These are phyloP conservation scores for Erucastrum elatum DNA, from an alignment of 345 rosid species.

Conservation along the genomic window DNA sequence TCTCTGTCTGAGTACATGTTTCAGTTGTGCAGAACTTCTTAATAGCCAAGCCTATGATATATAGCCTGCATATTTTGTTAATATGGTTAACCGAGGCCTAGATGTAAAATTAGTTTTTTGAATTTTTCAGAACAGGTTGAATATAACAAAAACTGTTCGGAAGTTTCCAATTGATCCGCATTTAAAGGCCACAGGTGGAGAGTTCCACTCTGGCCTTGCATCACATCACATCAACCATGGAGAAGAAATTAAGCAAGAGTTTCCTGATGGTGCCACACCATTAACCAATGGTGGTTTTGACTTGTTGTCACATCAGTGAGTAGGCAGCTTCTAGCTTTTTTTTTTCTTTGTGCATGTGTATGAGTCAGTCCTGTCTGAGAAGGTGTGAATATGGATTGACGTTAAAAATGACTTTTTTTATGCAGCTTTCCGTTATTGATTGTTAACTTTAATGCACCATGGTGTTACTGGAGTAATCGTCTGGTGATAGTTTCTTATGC, in stretches of 20 bases:
- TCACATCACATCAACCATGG: slow-evolving; percentile 75
- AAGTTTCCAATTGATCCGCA: slow-evolving; percentile 85
- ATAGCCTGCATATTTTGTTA: not conserved
- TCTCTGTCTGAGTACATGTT: slow-evolving; percentile 26
- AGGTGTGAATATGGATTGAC: slow-evolving; percentile 20
- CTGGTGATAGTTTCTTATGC: slow-evolving; percentile 54
- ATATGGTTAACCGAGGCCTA: not conserved
- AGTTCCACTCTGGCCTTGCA: slow-evolving; percentile 70
- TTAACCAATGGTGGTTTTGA: slow-evolving; percentile 70
- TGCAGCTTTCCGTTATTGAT: slow-evolving; percentile 86
- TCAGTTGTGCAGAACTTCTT: not conserved
- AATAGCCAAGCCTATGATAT: not conserved
- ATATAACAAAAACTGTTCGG: slow-evolving; percentile 90
- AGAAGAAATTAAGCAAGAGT: slow-evolving; percentile 67
- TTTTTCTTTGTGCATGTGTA: not conserved
- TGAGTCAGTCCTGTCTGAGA: slow-evolving; percentile 9
- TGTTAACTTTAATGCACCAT: slow-evolving; percentile 94
- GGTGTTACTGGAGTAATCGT: slow-evolving; percentile 98
- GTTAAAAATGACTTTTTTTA: slow-evolving; percentile 6
- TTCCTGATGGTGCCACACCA: slow-evolving; percentile 61
- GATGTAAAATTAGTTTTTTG: slow-evolving; percentile 13
- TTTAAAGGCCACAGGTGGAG: slow-evolving; percentile 74
- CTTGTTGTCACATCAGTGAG: slow-evolving; percentile 69
- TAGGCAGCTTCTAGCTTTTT: slow-evolving; percentile 25
- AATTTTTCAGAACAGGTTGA: slow-evolving; percentile 94